phyloP scores from a whole-genome alignment of 768 basidiomycete genomes.

The Cytidiella melzeri region DNA sequence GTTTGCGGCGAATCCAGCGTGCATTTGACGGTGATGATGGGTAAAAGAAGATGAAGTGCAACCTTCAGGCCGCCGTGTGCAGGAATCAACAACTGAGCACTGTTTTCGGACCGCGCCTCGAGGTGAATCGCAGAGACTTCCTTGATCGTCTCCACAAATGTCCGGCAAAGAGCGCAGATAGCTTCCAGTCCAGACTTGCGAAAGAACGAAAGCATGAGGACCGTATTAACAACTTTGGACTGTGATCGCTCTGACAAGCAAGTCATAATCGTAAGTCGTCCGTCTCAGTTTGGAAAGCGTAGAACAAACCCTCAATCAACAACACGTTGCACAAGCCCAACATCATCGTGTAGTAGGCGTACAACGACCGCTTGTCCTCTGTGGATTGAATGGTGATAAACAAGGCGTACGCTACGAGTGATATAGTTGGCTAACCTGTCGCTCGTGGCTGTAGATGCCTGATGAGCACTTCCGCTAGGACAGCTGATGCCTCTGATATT shows the following conservation, averaged over 20 bases:
- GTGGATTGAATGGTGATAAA: constrained; percentile 7
- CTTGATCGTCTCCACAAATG: constrained; percentile 53
- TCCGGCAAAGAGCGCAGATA: constrained; percentile 50
- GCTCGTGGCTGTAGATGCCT: constrained; percentile 54
- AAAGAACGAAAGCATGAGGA: constrained; percentile 72
- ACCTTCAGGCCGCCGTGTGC: constrained; percentile 81
- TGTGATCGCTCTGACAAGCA: constrained; percentile 60
- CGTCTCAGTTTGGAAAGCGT: background rate
- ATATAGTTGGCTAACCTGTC: constrained; percentile 39
- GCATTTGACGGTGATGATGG: constrained; percentile 72
- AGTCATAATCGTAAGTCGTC: constrained; percentile 1
- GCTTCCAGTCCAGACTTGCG: constrained; percentile 64
- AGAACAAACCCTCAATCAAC: constrained; percentile 50
- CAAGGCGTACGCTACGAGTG: constrained; percentile 2
- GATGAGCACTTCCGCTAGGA: constrained; percentile 68
- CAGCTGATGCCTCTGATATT: constrained; percentile 59
- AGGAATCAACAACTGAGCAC: constrained; percentile 63
- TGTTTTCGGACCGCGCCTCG: constrained; percentile 51
- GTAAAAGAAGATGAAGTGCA: constrained; percentile 67
- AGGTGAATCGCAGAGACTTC: constrained; percentile 40
- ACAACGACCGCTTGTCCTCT: constrained; percentile 38
- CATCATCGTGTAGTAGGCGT: constrained; percentile 50
- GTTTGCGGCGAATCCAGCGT: constrained; percentile 87
- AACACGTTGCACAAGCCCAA: constrained; percentile 45
- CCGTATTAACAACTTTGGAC: constrained; percentile 72